Conservation (phyloP, 768 basidiomycete genomes). For the Clavulina sp. region DNA sequence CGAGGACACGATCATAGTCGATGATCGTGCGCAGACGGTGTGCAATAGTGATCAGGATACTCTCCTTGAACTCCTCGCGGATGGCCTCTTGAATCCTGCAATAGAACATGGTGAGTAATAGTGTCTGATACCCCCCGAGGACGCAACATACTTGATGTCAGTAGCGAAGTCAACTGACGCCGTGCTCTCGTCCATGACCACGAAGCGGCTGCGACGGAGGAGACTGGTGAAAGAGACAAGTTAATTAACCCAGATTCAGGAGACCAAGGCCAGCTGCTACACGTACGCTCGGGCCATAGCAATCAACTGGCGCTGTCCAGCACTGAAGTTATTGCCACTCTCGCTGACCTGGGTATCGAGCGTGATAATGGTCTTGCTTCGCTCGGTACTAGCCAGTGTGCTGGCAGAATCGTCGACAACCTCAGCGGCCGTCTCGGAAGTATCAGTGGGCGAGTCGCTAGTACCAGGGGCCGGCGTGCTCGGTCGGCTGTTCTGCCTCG, state of each 20-base stretch:
- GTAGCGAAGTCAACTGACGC: constrained; percentile 21
- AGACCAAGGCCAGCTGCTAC: no score
- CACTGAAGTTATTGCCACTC: constrained; percentile 81
- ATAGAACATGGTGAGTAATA: no score
- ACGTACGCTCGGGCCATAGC: constrained; percentile 81
- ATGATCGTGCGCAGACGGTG: constrained; percentile 8
- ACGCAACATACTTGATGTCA: constrained; percentile 13
- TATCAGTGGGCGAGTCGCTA: constrained; percentile 29
- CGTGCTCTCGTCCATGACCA: constrained; percentile 16
- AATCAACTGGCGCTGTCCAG: constrained; percentile 78
- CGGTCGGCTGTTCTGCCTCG: constrained; percentile 33
- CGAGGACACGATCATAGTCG: constrained; percentile 1
- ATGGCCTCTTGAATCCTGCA: constrained; percentile 25
- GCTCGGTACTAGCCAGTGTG: constrained; percentile 21
- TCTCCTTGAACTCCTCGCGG: constrained; percentile 21
- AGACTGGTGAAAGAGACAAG: constrained; percentile 5
- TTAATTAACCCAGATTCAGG: background rate
- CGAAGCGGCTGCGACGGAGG: constrained; percentile 13
- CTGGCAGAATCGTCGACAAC: background rate
- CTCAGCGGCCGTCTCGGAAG: constrained; percentile 18
- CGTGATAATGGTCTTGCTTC: constrained; percentile 33
- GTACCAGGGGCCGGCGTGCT: background rate
- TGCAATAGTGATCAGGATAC: constrained; percentile 17
- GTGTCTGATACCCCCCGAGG: constrained; percentile 10
- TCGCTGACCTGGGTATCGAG: constrained; percentile 68